These are phyloP conservation scores for Helichrysum umbraculigerum DNA, from an alignment of 129 eudicot genomes.

Conservation along the genomic window DNA sequence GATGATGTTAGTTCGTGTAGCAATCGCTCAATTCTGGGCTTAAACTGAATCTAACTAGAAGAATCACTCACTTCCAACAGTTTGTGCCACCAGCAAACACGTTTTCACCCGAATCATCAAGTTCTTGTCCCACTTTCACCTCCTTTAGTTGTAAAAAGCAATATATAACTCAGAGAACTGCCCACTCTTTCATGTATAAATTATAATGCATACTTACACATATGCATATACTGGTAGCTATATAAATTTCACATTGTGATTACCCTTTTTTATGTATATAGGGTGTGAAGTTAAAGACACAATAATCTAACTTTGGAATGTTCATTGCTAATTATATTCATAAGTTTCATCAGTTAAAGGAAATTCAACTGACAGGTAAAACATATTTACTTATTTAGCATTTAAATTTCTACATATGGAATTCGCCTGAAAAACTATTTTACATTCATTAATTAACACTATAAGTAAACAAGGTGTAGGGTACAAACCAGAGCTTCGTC, in stretches of 20 bases:
- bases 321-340: too few species aligned
- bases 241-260: too few species aligned
- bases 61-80: constrained; percentile 92
- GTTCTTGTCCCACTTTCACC: constrained; percentile 85
- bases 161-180: not conserved
- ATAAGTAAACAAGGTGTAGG: constrained; percentile 27
- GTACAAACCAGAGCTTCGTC: constrained; percentile 78
- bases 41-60: not conserved
- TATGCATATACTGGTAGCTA: not conserved
- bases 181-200: not conserved
- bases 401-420: too few species aligned
- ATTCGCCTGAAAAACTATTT: too few species aligned
- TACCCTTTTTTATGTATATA: too few species aligned
- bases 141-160: constrained; percentile 50
- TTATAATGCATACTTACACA: not conserved
- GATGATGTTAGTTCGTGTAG: constrained; percentile 1
- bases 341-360: too few species aligned
- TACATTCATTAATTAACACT: too few species aligned
- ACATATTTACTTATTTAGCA: too few species aligned
- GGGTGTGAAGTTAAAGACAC: too few species aligned
- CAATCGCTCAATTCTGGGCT: not conserved
- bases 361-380: too few species aligned
- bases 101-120: constrained; percentile 87
- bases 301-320: too few species aligned
- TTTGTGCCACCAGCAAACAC: constrained; percentile 96